These are phyloP conservation scores for Penicillium angulare DNA, from an alignment of 495 filamentous ascomycete genomes.

Conservation along the genomic window DNA sequence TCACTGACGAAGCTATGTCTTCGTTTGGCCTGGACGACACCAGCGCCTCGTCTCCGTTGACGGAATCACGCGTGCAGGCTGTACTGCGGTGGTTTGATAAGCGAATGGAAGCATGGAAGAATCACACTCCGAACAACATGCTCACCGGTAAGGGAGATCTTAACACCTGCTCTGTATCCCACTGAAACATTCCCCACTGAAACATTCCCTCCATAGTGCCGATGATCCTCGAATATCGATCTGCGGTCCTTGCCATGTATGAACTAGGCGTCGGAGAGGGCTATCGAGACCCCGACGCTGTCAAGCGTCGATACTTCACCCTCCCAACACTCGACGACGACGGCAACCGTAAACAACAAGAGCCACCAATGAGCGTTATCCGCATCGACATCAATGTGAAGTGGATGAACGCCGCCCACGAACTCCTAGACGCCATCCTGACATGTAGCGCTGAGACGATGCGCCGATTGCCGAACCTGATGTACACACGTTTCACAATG, in stretches of 20 bases:
- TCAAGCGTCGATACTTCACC: constrained; percentile 37
- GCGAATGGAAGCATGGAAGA: constrained; percentile 44
- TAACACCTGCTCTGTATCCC: background rate
- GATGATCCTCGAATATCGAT: constrained; percentile 47
- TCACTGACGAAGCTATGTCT: constrained; percentile 47
- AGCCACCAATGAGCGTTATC: constrained; percentile 36
- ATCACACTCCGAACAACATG: constrained; percentile 34
- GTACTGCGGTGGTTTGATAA: constrained; percentile 50
- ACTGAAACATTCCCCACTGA: constrained; percentile 28
- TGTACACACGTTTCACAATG: constrained; percentile 44
- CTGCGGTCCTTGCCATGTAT: constrained; percentile 46
- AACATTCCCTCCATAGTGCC: constrained; percentile 32
- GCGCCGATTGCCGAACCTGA: constrained; percentile 45
- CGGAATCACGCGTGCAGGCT: constrained; percentile 45
- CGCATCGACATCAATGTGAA: constrained; percentile 50
- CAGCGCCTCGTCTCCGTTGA: constrained; percentile 36
- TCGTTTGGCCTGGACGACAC: constrained; percentile 53
- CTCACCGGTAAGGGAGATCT: constrained; percentile 35
- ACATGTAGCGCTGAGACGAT: constrained; percentile 38
- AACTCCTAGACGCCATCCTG: constrained; percentile 46
- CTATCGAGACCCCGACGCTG: constrained; percentile 48
- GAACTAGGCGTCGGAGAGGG: constrained; percentile 51
- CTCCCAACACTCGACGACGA: constrained; percentile 38
- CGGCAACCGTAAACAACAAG: constrained; percentile 14
- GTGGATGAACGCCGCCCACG: constrained; percentile 49